These are phyloP conservation scores for Myxozyma mucilagina DNA, from an alignment of 805 yeast genomes.

Conservation along the genomic window DNA sequence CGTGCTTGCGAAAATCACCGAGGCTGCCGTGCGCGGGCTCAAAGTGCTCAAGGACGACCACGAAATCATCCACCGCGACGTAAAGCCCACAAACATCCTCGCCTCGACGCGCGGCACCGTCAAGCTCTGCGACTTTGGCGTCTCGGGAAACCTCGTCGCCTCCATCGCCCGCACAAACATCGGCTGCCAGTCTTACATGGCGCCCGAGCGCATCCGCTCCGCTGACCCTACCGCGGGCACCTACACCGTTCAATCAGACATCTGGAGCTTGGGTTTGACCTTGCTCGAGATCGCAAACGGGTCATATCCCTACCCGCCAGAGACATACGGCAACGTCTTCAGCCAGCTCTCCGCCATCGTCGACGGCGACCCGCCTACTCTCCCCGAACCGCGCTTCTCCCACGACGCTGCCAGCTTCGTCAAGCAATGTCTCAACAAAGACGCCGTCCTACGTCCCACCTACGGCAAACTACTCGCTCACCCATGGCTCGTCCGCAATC, in stretches of 20 bases:
- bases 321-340: conserved; percentile 84
- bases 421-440: conserved; percentile 63
- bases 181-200: conserved; percentile 98
- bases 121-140: conserved; percentile 94
- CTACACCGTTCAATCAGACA: conserved; percentile 90
- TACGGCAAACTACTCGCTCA: conserved; percentile 73
- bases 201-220: conserved; percentile 80
- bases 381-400: conserved; percentile 64
- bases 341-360: conserved; percentile 94
- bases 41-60: conserved; percentile 83
- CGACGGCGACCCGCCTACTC: conserved; percentile 87
- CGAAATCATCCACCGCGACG: conserved; percentile 93
- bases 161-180: conserved; percentile 92
- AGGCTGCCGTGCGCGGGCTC: conserved; percentile 76
- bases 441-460: conserved; percentile 77
- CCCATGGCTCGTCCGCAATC: conserved; percentile 72
- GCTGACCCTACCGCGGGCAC: conserved; percentile 62
- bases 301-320: conserved; percentile 94
- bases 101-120: conserved; percentile 82
- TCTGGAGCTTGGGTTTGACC: conserved; percentile 91
- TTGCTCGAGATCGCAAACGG: conserved; percentile 89
- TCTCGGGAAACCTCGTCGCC: conserved; percentile 90
- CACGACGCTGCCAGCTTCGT: conserved; percentile 83
- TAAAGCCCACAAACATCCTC: conserved; percentile 91
- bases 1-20: conserved; percentile 75